These are phyloP conservation scores for Tolypocladium cylindrosporum DNA, from an alignment of 2,329 filamentous ascomycete species.

Conservation along the genomic window DNA sequence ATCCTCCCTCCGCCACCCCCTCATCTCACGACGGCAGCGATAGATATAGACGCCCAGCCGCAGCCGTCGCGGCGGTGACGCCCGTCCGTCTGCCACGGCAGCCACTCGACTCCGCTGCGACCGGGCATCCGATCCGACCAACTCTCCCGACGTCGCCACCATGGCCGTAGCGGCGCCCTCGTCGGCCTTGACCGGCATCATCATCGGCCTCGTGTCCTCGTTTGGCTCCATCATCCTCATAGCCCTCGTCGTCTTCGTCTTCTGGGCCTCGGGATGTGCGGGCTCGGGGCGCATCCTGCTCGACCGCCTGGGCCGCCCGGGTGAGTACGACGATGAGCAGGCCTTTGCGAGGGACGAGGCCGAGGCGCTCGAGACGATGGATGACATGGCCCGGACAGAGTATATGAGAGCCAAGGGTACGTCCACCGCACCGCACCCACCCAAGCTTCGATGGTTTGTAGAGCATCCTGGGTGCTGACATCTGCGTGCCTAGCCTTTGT, in stretches of 20 bases:
- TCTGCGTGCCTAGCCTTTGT: slow-evolving; percentile 61
- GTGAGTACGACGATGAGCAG: slow-evolving; percentile 97
- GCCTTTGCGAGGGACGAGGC: slow-evolving; percentile 89
- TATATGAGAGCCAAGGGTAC: slow-evolving; percentile 92
- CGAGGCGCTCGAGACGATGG: slow-evolving; percentile 90
- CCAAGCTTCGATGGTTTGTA: neutral
- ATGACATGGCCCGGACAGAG: slow-evolving; percentile 80
- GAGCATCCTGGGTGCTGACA: neutral
- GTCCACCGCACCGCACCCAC: slow-evolving; percentile 7
- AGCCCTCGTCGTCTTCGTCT: slow-evolving; percentile 81
- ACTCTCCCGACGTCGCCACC: slow-evolving; percentile 5
- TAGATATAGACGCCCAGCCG: slow-evolving; percentile 1
- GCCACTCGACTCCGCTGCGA: neutral
- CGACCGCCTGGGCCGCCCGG: slow-evolving; percentile 84
- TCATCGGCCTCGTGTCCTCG: slow-evolving; percentile 90
- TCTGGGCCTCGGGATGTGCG: slow-evolving; percentile 63
- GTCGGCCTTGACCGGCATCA: slow-evolving; percentile 59
- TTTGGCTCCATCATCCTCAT: slow-evolving; percentile 86
- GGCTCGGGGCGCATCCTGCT: slow-evolving; percentile 80
- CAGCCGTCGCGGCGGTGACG: slow-evolving; percentile 7
- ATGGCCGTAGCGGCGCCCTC: slow-evolving; percentile 24
- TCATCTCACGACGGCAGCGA: slow-evolving; percentile 3
- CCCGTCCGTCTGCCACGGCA: neutral
- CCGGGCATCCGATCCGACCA: neutral
- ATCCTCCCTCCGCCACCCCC: neutral